phyloP scores from a whole-genome alignment of 345 rosid genomes.

The Pelargonium nanum region DNA sequence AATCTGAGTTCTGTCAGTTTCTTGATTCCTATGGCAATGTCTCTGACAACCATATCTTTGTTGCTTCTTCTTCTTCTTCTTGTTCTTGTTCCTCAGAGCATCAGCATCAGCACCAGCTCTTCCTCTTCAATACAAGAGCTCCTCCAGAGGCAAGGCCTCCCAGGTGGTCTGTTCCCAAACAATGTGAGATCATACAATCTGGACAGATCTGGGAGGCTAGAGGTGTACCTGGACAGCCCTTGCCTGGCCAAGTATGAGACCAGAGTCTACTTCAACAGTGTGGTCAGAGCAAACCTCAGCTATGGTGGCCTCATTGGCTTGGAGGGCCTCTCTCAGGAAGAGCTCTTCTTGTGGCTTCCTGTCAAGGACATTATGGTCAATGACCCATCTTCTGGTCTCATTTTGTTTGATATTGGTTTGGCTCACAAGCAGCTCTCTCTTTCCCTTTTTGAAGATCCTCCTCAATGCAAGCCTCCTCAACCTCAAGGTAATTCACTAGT shows the following conservation, averaged over 20 bases:
- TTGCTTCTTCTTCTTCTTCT: slow-evolving; percentile 10
- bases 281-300: slow-evolving; percentile 65
- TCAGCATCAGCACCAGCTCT: slow-evolving; percentile 7
- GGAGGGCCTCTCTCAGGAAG: slow-evolving; percentile 69
- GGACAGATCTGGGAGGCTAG: slow-evolving; percentile 41
- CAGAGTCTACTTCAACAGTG: slow-evolving; percentile 55
- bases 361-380: slow-evolving; percentile 63
- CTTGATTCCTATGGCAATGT: slow-evolving; percentile 16
- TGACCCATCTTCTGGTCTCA: slow-evolving; percentile 78
- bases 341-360: slow-evolving; percentile 80
- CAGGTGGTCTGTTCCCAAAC: slow-evolving; percentile 69
- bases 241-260: slow-evolving; percentile 73
- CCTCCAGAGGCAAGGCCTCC: slow-evolving; percentile 64
- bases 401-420: slow-evolving; percentile 68
- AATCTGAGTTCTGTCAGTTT: neutral
- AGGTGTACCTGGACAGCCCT: slow-evolving; percentile 51
- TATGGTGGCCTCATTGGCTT: slow-evolving; percentile 77
- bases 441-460: slow-evolving; percentile 86
- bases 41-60: slow-evolving; percentile 12
- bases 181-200: slow-evolving; percentile 49
- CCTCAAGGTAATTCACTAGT: slow-evolving; percentile 41
- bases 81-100: slow-evolving; percentile 12
- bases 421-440: slow-evolving; percentile 76
- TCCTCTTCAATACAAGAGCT: slow-evolving; percentile 41
- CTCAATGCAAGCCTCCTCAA: slow-evolving; percentile 66